These are phyloP conservation scores for Ephemerocybe angulata DNA, from an alignment of 768 basidiomycete species.

Conservation along the genomic window DNA sequence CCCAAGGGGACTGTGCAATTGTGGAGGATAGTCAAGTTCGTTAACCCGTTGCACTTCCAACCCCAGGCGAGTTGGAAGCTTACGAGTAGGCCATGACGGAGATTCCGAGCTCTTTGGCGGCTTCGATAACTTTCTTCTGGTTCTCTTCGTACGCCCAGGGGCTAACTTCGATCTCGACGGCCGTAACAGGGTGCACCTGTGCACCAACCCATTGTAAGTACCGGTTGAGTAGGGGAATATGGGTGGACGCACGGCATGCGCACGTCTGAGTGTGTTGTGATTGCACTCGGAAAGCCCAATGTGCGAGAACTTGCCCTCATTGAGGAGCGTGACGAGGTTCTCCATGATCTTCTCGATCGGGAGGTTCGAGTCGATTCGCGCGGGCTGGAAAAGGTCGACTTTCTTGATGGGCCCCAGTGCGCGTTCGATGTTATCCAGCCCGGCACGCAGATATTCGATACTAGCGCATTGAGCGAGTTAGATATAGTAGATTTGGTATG, in stretches of 20 bases:
- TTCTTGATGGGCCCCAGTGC: conserved; percentile 49
- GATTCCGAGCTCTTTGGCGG: conserved; percentile 53
- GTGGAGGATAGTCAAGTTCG: conserved; percentile 1
- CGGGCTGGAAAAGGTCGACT: conserved; percentile 57
- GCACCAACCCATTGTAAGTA: no score
- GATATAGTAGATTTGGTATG: no score
- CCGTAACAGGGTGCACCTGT: conserved; percentile 55
- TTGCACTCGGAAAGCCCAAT: conserved; percentile 58
- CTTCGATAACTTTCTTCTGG: conserved; percentile 50
- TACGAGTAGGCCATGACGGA: conserved; percentile 58
- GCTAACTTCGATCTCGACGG: conserved; percentile 67
- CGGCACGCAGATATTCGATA: conserved; percentile 15
- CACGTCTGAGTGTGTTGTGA: conserved; percentile 43
- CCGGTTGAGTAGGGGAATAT: no score
- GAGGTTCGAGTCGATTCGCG: conserved; percentile 41
- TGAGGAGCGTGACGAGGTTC: conserved; percentile 39
- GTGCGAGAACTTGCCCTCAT: conserved; percentile 56
- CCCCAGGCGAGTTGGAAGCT: conserved; percentile 11
- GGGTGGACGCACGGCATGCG: conserved; percentile 23
- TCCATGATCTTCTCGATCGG: conserved; percentile 44
- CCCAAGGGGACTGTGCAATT: conserved; percentile 44
- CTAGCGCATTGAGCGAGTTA: no score
- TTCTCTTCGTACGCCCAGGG: conserved; percentile 56
- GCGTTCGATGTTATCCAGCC: conserved; percentile 42
- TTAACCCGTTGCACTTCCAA: not conserved